Conservation (phyloP, 495 filamentous ascomycete genomes). For the Astrothelium macrocarpum region DNA sequence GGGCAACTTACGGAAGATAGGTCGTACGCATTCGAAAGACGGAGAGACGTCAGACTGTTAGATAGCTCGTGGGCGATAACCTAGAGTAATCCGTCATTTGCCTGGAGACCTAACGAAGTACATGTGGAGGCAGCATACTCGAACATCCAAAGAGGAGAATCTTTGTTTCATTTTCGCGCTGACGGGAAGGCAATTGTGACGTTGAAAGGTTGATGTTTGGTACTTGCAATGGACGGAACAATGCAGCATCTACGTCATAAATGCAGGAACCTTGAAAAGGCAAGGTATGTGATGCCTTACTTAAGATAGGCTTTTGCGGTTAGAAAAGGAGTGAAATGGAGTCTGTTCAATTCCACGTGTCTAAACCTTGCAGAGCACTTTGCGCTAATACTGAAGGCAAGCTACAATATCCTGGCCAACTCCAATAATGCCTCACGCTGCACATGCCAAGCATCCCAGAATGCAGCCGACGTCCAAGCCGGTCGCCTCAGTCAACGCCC, state of each 20-base stretch:
- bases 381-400: background rate
- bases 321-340: too few relatives aligned
- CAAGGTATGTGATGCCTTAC: too few relatives aligned
- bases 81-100: slow-evolving; percentile 37
- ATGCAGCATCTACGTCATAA: background rate
- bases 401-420: background rate
- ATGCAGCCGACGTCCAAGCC: background rate
- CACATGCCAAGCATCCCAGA: too few relatives aligned
- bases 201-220: background rate
- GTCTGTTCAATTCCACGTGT: too few relatives aligned
- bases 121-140: slow-evolving; percentile 40
- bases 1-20: slow-evolving; percentile 56
- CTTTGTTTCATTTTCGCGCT: slow-evolving; percentile 74
- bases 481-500: background rate
- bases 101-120: background rate
- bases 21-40: slow-evolving; percentile 90
- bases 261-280: background rate
- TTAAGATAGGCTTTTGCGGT: too few relatives aligned
- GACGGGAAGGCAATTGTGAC: background rate
- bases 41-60: slow-evolving; percentile 58
- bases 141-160: slow-evolving; percentile 88
- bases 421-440: background rate
- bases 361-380: too few relatives aligned
- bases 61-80: slow-evolving; percentile 90
- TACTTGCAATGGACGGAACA: too few relatives aligned